Percentiles rank a stretch among this genome's conserved stretches.
phyloP scores from a whole-genome alignment of 352 stramenopile species.

The Globisporangium nodosum region DNA sequence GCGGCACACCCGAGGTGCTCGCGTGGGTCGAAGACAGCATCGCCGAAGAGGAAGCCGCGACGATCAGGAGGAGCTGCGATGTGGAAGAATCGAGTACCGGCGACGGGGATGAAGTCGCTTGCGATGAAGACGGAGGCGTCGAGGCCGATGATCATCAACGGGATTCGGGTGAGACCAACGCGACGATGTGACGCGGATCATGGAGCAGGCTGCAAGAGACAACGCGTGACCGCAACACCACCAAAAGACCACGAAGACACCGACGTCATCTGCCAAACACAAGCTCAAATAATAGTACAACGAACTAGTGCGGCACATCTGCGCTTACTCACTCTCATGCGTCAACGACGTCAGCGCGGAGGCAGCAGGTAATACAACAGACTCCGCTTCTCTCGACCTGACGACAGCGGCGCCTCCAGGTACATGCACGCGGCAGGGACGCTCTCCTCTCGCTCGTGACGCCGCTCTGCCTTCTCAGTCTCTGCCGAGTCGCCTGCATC shows the following conservation, averaged over 20 bases:
- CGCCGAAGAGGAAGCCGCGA: not conserved
- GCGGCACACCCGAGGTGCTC: not conserved
- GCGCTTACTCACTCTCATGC: no score
- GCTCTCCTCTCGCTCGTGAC: not conserved
- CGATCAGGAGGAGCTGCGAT: not conserved
- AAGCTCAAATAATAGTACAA: not conserved
- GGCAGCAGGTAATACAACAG: slow-evolving; percentile 7
- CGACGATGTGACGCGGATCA: no score
- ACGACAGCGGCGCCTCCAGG: slow-evolving; percentile 9
- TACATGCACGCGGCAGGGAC: slow-evolving; percentile 1
- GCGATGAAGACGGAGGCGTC: not conserved
- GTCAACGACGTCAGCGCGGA: slow-evolving; percentile 1
- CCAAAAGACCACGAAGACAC: no score
- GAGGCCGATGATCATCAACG: not conserved
- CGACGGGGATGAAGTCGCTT: not conserved
- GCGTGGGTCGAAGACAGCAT: slow-evolving; percentile 1
- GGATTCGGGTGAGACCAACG: not conserved
- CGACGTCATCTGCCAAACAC: not conserved
- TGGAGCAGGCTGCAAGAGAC: no score
- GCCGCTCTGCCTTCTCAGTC: not conserved
- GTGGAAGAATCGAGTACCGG: not conserved
- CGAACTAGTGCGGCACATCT: no score
- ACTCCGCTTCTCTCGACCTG: slow-evolving; percentile 2
- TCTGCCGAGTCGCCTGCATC: no score
- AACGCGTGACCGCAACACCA: no score